Conservation (phyloP, 2,329 filamentous ascomycete genomes). For the Aureobasidium melanogenum region DNA sequence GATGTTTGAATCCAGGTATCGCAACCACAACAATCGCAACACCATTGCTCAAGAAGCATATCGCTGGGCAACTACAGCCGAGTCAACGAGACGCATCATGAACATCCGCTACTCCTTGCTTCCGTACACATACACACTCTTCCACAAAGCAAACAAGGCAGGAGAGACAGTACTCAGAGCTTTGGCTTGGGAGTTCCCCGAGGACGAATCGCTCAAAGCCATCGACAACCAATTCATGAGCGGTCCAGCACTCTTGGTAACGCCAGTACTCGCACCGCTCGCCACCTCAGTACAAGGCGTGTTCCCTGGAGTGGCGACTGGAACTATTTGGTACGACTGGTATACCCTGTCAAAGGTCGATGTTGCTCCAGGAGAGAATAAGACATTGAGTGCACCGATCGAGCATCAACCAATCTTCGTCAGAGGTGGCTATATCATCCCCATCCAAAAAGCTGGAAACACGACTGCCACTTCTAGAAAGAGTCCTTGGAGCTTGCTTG, state of each 20-base stretch:
- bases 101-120: conserved; percentile 21
- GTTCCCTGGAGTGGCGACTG: conserved; percentile 19
- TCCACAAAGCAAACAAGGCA: conserved; percentile 18
- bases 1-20: conserved; percentile 11
- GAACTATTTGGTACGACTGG: conserved; percentile 23
- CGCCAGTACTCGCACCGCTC: conserved; percentile 19
- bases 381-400: conserved; percentile 19
- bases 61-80: conserved; percentile 20
- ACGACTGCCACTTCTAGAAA: conserved; percentile 17
- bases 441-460: conserved; percentile 19
- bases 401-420: conserved; percentile 18
- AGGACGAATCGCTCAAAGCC: conserved; percentile 19
- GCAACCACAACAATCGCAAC: conserved; percentile 22
- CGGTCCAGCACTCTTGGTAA: conserved; percentile 20
- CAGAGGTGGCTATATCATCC: conserved; percentile 19
- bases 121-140: conserved; percentile 22
- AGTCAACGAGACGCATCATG: conserved; percentile 21
- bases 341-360: conserved; percentile 18
- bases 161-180: conserved; percentile 20
- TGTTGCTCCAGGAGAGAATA: conserved; percentile 19
- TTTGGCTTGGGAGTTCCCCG: conserved; percentile 21
- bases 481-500: conserved; percentile 19
- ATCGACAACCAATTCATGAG: conserved; percentile 23
- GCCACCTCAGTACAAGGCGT: conserved; percentile 20
- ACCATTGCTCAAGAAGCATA: conserved; percentile 23